These are phyloP conservation scores for Podaxis sp. DNA, from an alignment of 768 basidiomycete species.

Conservation along the genomic window DNA sequence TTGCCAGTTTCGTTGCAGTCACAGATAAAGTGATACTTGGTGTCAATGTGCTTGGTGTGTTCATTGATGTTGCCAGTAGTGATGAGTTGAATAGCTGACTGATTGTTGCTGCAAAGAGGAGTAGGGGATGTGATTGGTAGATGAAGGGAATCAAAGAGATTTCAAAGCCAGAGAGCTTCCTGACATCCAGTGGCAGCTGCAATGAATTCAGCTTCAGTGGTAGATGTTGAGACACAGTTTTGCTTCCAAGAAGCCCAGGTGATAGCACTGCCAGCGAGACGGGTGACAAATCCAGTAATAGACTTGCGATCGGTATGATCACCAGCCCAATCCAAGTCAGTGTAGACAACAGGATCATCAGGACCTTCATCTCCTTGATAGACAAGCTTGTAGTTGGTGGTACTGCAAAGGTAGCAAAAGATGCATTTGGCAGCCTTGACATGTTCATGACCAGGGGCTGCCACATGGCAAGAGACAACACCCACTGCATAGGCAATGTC, in stretches of 20 bases:
- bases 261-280: conserved; percentile 21
- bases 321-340: too few relatives aligned
- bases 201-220: conserved; percentile 23
- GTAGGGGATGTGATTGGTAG: conserved; percentile 12
- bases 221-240: conserved; percentile 18
- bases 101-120: conserved; percentile 24
- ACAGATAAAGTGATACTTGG: conserved; percentile 33
- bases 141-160: conserved; percentile 8
- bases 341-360: too few relatives aligned
- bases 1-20: conserved; percentile 17
- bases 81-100: conserved; percentile 25
- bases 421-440: conserved; percentile 5
- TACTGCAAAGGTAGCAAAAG: background rate
- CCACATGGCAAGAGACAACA: conserved; percentile 19
- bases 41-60: too few relatives aligned
- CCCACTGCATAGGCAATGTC: conserved; percentile 40
- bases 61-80: too few relatives aligned
- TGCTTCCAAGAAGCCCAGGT: too few relatives aligned
- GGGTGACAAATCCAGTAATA: conserved; percentile 28
- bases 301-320: conserved; percentile 21
- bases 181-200: background rate
- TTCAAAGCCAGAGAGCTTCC: conserved; percentile 9
- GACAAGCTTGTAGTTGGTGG: background rate
- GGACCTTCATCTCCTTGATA: too few relatives aligned
- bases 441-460: too few relatives aligned